These are phyloP conservation scores for Leccinum subrobustum DNA, from an alignment of 1,284 basidiomycete genomes.

Conservation along the genomic window DNA sequence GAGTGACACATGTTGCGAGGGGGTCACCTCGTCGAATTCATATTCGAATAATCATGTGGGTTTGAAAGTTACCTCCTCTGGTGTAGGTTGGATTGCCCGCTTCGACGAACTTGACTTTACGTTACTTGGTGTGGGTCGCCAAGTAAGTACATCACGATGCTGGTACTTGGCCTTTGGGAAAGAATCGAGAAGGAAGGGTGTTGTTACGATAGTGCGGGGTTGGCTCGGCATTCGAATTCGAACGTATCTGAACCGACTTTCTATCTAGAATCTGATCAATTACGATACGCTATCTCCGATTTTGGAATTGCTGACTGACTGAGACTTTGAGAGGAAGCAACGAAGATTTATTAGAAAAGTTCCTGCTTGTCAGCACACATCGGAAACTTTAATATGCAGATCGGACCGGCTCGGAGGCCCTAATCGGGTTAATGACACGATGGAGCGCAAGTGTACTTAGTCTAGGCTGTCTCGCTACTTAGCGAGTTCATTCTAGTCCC, in stretches of 20 bases:
- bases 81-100: neutral
- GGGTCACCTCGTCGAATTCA: neutral
- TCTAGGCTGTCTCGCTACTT: neutral
- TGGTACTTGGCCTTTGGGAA: neutral
- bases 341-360: neutral
- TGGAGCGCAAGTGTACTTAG: too few species aligned
- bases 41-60: neutral
- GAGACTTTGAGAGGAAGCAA: too few species aligned
- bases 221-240: neutral
- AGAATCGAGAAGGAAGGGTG: neutral
- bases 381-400: neutral
- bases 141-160: neutral
- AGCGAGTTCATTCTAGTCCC: neutral
- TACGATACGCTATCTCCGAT: neutral
- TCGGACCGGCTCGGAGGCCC: neutral
- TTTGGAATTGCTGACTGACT: neutral
- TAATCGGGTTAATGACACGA: neutral
- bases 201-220: neutral
- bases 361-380: neutral
- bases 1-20: neutral
- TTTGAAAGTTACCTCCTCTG: neutral
- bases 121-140: neutral
- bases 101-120: neutral
- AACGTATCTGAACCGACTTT: neutral
- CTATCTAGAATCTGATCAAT: neutral